Evolutionary conservation across 2,329 filamentous ascomycete species (phyloP).

Genomic region (Calonectria montana): DNA sequence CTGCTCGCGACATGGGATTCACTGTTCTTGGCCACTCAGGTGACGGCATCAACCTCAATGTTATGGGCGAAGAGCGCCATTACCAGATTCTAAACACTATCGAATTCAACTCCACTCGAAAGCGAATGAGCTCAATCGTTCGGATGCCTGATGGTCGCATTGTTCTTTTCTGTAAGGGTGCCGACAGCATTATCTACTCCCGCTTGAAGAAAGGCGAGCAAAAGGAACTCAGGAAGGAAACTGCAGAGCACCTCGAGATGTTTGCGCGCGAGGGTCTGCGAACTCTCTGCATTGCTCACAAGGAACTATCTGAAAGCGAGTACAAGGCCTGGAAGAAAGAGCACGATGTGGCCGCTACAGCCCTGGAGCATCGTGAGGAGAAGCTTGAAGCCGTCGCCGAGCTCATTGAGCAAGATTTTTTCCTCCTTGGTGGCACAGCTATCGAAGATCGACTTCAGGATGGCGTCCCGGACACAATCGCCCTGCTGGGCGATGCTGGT

Average conservation of each 20-base stretch:
- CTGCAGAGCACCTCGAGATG: slow-evolving; percentile 95
- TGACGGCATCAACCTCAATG: slow-evolving; percentile 86
- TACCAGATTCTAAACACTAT: slow-evolving; percentile 94
- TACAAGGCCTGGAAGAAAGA: slow-evolving; percentile 87
- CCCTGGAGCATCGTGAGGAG: slow-evolving; percentile 88
- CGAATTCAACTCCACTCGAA: slow-evolving; percentile 96
- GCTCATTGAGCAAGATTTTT: slow-evolving; percentile 89
- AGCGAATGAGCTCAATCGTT: slow-evolving; percentile 97
- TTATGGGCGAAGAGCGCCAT: slow-evolving; percentile 85
- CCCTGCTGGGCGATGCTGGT: slow-evolving; percentile 88
- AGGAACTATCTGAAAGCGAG: slow-evolving; percentile 82
- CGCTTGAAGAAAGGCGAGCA: slow-evolving; percentile 88
- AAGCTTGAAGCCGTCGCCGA: slow-evolving; percentile 92
- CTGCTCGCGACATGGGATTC: slow-evolving; percentile 94
- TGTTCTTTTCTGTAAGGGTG: slow-evolving; percentile 95
- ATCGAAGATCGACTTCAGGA: slow-evolving; percentile 98
- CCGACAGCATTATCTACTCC: slow-evolving; percentile 96
- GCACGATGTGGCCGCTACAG: slow-evolving; percentile 86
- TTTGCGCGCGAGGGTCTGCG: slow-evolving; percentile 95
- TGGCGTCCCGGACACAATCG: slow-evolving; percentile 95
- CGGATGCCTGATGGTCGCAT: slow-evolving; percentile 93
- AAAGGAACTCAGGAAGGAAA: slow-evolving; percentile 81
- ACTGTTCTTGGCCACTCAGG: slow-evolving; percentile 85
- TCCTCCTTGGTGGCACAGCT: slow-evolving; percentile 90
- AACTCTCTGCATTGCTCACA: slow-evolving; percentile 92